A percentile compares a stretch with the other conserved stretches of the same genome.
Conservation (phyloP, 2,329 filamentous ascomycete species). For the Capronia americana region DNA sequence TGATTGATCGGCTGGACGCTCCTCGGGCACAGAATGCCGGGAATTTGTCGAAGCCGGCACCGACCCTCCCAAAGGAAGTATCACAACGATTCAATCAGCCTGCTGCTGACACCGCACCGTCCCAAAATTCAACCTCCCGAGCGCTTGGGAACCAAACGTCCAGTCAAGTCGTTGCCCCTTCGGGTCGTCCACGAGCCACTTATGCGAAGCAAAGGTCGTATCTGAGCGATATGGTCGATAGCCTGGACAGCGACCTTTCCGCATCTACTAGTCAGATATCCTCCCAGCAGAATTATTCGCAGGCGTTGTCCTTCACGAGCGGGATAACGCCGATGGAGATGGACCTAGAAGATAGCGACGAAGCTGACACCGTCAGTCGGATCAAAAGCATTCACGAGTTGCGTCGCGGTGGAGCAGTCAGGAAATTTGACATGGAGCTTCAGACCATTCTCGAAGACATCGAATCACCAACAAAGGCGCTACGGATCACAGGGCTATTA, state of each 20-base stretch:
- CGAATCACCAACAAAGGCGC: slow-evolving; percentile 56
- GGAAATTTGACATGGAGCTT: slow-evolving; percentile 62
- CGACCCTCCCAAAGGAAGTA: neutral
- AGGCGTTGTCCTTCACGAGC: slow-evolving; percentile 25
- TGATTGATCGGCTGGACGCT: slow-evolving; percentile 37
- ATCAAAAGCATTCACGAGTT: slow-evolving; percentile 68
- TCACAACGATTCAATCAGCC: slow-evolving; percentile 12
- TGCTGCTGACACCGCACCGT: slow-evolving; percentile 7
- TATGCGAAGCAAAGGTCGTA: slow-evolving; percentile 67
- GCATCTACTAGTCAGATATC: slow-evolving; percentile 31
- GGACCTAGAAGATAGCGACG: slow-evolving; percentile 53
- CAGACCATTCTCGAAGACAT: slow-evolving; percentile 66
- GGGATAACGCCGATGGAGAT: slow-evolving; percentile 33
- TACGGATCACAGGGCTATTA: slow-evolving; percentile 56
- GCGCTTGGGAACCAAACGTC: slow-evolving; percentile 14
- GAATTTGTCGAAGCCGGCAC: neutral
- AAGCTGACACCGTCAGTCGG: slow-evolving; percentile 47
- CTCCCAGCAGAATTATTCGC: slow-evolving; percentile 29
- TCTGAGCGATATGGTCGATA: slow-evolving; percentile 58
- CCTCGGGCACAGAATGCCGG: slow-evolving; percentile 23
- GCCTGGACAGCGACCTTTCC: slow-evolving; percentile 33
- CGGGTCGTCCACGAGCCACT: slow-evolving; percentile 47
- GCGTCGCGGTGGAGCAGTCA: slow-evolving; percentile 63
- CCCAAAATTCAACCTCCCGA: neutral
- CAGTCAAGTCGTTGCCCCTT: slow-evolving; percentile 5